Percentiles rank a stretch among this genome's conserved stretches.
Evolutionary conservation across 495 filamentous ascomycete genomes (phyloP).

Genomic region (Thermochaetoides thermophila): DNA sequence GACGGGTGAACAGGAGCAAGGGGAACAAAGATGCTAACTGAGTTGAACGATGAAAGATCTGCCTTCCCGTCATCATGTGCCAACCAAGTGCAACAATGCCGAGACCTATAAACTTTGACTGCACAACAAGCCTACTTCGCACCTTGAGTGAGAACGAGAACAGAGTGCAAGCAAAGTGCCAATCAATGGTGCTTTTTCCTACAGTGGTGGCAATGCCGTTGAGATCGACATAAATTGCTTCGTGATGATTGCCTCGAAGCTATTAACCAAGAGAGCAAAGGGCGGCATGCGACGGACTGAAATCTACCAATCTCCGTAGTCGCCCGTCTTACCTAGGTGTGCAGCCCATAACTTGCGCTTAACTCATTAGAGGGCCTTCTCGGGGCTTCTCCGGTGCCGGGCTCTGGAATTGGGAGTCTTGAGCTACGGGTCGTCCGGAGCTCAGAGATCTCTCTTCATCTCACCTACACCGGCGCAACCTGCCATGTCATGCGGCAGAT

Average conservation of each 20-base stretch:
- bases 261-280: background rate
- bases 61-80: conserved; percentile 1
- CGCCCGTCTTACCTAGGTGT: too few species aligned
- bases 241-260: conserved; percentile 1
- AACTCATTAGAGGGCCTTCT: too few species aligned
- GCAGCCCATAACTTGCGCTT: too few species aligned
- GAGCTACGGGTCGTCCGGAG: background rate
- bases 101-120: conserved; percentile 14
- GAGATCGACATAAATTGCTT: conserved; percentile 6
- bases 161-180: conserved; percentile 9
- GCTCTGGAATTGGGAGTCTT: background rate
- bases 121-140: conserved; percentile 15
- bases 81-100: conserved; percentile 17
- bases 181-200: too few species aligned
- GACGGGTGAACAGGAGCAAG: too few species aligned
- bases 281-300: background rate
- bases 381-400: conserved; percentile 7
- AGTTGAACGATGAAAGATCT: too few species aligned
- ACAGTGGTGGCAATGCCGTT: too few species aligned
- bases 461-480: too few species aligned
- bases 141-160: conserved; percentile 21
- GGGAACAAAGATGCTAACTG: too few species aligned
- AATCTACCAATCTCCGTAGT: too few species aligned
- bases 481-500: too few species aligned
- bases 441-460: background rate